Percentiles rank a stretch among this genome's conserved stretches.
These are phyloP conservation scores for Physcomitrium patens DNA, from an alignment of 225 moss, liverwort and hornwort genomes.

Conservation along the genomic window DNA sequence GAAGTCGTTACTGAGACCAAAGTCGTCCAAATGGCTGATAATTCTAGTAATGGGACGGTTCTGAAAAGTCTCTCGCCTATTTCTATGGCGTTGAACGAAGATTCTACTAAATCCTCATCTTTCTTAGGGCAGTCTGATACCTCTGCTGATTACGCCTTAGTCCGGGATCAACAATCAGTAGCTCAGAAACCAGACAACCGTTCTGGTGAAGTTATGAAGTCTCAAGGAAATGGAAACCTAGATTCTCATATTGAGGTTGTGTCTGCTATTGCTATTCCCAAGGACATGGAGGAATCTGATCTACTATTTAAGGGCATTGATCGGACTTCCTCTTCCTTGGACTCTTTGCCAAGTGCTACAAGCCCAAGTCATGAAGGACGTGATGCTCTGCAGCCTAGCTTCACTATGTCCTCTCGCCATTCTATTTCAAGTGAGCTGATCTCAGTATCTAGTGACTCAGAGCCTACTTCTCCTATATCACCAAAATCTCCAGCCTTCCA, in stretches of 20 bases:
- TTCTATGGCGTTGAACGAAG: conserved; percentile 22
- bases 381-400: conserved; percentile 23
- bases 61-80: conserved; percentile 16
- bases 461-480: conserved; percentile 27
- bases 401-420: conserved; percentile 33
- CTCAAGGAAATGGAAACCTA: conserved; percentile 12
- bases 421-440: conserved; percentile 43
- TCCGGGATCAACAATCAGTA: conserved; percentile 20
- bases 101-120: conserved; percentile 25
- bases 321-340: conserved; percentile 31
- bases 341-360: conserved; percentile 29
- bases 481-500: conserved; percentile 38
- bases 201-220: conserved; percentile 16
- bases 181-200: conserved; percentile 19
- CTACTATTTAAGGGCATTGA: conserved; percentile 28
- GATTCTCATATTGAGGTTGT: conserved; percentile 18
- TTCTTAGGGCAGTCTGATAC: conserved; percentile 30
- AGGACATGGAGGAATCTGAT: conserved; percentile 22
- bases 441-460: conserved; percentile 42
- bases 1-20: conserved; percentile 12
- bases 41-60: conserved; percentile 1
- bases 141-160: conserved; percentile 16
- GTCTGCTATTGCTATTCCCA: conserved; percentile 14
- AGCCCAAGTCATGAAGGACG: conserved; percentile 25
- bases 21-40: conserved; percentile 3